Conservation (phyloP, 2,329 filamentous ascomycete genomes). For the Penicillium sp. region DNA sequence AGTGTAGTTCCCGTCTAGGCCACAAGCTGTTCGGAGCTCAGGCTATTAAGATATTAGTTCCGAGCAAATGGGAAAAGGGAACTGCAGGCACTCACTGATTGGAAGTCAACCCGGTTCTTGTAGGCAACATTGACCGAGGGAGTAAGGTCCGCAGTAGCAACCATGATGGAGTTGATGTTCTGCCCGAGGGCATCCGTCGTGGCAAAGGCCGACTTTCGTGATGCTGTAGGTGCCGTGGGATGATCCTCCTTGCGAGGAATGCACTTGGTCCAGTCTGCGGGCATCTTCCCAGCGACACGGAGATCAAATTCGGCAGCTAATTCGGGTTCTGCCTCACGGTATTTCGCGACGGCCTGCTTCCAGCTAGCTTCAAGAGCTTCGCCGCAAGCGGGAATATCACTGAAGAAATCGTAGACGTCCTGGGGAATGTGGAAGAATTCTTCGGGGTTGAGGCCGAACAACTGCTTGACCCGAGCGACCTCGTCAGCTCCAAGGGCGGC, state of each 20-base stretch:
- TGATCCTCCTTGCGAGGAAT: conserved; percentile 25
- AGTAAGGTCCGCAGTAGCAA: conserved; percentile 16
- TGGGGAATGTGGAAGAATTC: conserved; percentile 18
- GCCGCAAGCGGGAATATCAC: conserved; percentile 3
- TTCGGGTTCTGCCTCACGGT: conserved; percentile 7
- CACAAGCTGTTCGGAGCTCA: conserved; percentile 17
- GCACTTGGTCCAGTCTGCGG: conserved; percentile 18
- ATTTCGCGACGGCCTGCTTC: conserved; percentile 2
- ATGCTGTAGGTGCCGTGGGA: conserved; percentile 3
- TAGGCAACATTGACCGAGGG: conserved; percentile 16
- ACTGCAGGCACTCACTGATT: conserved; percentile 8
- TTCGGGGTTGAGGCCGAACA: conserved; percentile 10
- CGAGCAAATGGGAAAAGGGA: background rate
- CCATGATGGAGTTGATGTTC: conserved; percentile 9
- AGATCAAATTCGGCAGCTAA: conserved; percentile 17
- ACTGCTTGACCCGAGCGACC: conserved; percentile 13
- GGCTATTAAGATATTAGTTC: conserved; percentile 5
- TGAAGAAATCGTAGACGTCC: conserved; percentile 20
- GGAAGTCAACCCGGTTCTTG: conserved; percentile 20
- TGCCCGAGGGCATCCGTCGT: conserved; percentile 10
- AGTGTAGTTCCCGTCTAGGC: conserved; percentile 14
- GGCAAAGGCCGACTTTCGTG: conserved; percentile 16
- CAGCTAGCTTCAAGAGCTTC: conserved; percentile 9
- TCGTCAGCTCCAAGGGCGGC: conserved; percentile 15
- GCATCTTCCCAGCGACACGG: conserved; percentile 18